Percentiles rank a stretch among this genome's conserved stretches.
These are phyloP conservation scores for Botryotinia globosa DNA, from an alignment of 2,329 filamentous ascomycete species.

Conservation along the genomic window DNA sequence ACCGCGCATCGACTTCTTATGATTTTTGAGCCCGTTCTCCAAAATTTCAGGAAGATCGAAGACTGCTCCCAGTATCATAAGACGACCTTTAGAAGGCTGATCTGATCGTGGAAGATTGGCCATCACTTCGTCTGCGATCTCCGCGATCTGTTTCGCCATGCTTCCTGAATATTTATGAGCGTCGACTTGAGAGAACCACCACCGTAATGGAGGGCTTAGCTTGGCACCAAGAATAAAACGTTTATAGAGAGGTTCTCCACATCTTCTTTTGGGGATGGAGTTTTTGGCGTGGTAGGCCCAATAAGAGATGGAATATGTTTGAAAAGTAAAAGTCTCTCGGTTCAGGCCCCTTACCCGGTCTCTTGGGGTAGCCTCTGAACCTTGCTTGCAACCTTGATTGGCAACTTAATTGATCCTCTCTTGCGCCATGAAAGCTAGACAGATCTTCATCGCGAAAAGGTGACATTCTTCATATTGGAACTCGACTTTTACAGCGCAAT, in stretches of 20 bases:
- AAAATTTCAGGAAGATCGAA: constrained; percentile 1
- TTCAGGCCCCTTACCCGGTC: too few species aligned
- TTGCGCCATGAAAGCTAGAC: neutral
- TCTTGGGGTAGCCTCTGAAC: too few species aligned
- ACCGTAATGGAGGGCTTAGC: neutral
- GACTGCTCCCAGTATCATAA: neutral
- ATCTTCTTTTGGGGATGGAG: neutral
- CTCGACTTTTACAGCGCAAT: neutral
- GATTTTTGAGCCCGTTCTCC: neutral
- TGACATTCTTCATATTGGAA: neutral
- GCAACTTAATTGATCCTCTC: neutral
- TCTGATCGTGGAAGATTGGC: neutral
- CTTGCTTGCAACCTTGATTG: neutral
- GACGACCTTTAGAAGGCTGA: neutral
- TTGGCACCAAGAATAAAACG: neutral
- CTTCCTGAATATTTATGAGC: neutral
- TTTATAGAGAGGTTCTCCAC: neutral
- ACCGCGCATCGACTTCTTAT: neutral
- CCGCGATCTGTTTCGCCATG: rapidly evolving
- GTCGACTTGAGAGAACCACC: neutral
- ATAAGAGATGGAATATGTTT: neutral
- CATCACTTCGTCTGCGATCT: rapidly evolving
- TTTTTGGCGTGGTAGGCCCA: neutral
- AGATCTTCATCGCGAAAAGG: neutral
- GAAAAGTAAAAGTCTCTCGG: neutral